Percentiles rank a stretch among this genome's conserved stretches.
These are phyloP conservation scores for Spatholobus suberectus DNA, from an alignment of 306 rosid genomes.

Conservation along the genomic window DNA sequence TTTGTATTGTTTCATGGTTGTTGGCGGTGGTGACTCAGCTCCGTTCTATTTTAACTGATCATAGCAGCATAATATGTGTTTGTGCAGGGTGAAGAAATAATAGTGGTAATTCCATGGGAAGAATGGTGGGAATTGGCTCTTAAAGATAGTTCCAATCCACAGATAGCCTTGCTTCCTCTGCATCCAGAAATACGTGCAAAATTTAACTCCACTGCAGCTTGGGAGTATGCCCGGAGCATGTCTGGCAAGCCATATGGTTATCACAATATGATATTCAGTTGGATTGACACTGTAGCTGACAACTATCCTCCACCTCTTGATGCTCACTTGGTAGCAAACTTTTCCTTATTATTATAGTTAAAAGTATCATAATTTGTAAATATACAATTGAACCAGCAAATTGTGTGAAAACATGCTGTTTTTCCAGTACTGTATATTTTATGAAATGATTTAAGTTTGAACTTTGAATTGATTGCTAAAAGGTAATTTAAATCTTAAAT, in stretches of 20 bases:
- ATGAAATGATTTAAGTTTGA: slow-evolving; percentile 10
- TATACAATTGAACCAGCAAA: slow-evolving; percentile 19
- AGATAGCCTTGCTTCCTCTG: slow-evolving; percentile 84
- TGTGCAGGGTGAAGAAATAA: slow-evolving; percentile 86
- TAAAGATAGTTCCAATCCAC: slow-evolving; percentile 83
- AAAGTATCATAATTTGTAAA: background rate
- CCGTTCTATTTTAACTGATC: background rate
- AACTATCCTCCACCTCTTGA: slow-evolving; percentile 99
- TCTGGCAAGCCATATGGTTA: slow-evolving; percentile 94
- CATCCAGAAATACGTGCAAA: slow-evolving; percentile 75
- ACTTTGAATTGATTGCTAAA: background rate
- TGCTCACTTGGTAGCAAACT: slow-evolving; percentile 80
- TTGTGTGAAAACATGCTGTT: slow-evolving; percentile 8
- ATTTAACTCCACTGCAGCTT: slow-evolving; percentile 82
- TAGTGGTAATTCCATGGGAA: slow-evolving; percentile 84
- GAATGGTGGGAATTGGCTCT: slow-evolving; percentile 94
- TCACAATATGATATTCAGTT: slow-evolving; percentile 94
- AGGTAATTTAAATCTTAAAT: background rate
- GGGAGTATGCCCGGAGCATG: slow-evolving; percentile 91
- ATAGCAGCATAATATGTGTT: background rate
- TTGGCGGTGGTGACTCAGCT: background rate
- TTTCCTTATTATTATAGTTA: background rate
- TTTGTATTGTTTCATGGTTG: background rate
- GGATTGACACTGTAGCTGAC: slow-evolving; percentile 91
- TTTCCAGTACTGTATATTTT: background rate